phyloP scores from a whole-genome alignment of 2,329 filamentous ascomycete species.

The Curvularia sp. region DNA sequence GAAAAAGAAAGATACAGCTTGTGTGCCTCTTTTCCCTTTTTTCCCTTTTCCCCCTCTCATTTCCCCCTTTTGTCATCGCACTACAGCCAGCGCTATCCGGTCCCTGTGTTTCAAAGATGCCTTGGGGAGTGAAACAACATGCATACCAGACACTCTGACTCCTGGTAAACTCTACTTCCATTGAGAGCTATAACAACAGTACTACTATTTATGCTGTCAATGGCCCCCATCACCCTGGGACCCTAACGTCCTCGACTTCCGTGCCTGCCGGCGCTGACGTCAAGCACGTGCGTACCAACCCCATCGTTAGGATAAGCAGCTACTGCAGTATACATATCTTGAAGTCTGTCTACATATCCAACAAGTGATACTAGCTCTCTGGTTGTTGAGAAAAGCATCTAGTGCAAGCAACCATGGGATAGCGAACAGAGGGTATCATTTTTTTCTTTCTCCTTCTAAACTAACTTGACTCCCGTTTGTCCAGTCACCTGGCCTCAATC shows the following conservation, averaged over 20 bases:
- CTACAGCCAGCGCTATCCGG: background rate
- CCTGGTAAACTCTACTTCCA: background rate
- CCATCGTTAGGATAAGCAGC: too few relatives aligned
- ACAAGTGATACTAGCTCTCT: background rate
- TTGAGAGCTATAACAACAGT: too few relatives aligned
- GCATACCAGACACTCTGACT: too few relatives aligned
- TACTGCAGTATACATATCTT: background rate
- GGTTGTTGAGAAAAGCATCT: background rate
- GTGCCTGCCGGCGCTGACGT: too few relatives aligned
- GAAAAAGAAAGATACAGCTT: too few relatives aligned
- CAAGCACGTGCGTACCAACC: too few relatives aligned
- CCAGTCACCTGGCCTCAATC: constrained; percentile 34
- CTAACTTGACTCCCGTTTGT: background rate
- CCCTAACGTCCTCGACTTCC: too few relatives aligned
- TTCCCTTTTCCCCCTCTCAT: too few relatives aligned
- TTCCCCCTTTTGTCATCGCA: background rate
- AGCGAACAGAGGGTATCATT: constrained; percentile 14
- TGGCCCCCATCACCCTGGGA: too few relatives aligned
- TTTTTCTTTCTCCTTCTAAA: background rate
- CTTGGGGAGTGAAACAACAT: background rate
- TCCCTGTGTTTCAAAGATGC: background rate
- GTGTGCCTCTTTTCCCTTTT: background rate
- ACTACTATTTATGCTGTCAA: too few relatives aligned
- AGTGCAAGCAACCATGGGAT: background rate
- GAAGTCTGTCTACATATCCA: background rate